Evolutionary conservation across 352 stramenopile genomes (phyloP).

Genomic region (Phytophthora rubi): DNA sequence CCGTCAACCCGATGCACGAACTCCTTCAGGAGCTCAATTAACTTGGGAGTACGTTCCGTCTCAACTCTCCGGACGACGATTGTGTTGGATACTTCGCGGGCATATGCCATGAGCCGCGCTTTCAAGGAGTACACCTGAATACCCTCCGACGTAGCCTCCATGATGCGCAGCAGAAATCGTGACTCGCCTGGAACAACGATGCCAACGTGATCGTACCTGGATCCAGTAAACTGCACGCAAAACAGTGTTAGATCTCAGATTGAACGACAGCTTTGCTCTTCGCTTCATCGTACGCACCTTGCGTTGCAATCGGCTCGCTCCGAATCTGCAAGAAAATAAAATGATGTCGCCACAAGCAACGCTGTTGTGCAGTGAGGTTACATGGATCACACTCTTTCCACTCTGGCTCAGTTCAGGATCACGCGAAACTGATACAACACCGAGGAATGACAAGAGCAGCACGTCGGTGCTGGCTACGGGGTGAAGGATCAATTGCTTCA

Average conservation of each 20-base stretch:
- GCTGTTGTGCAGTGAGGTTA: slow-evolving; percentile 78
- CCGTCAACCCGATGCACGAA: slow-evolving; percentile 80
- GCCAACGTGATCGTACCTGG: slow-evolving; percentile 83
- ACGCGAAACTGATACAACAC: slow-evolving; percentile 70
- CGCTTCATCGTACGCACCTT: slow-evolving; percentile 48
- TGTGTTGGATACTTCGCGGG: slow-evolving; percentile 79
- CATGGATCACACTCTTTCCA: slow-evolving; percentile 69
- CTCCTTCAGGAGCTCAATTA: slow-evolving; percentile 44
- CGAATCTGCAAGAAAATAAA: slow-evolving; percentile 83
- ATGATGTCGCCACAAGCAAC: slow-evolving; percentile 79
- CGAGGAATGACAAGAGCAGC: slow-evolving; percentile 77
- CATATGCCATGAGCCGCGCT: slow-evolving; percentile 77
- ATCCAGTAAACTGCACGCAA: slow-evolving; percentile 62
- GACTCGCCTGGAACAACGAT: slow-evolving; percentile 80
- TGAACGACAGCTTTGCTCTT: not conserved
- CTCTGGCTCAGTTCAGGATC: slow-evolving; percentile 69
- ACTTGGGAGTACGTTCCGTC: slow-evolving; percentile 48
- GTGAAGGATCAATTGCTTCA: slow-evolving; percentile 58
- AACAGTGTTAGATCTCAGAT: not conserved
- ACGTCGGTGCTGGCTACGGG: slow-evolving; percentile 63
- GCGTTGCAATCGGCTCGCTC: slow-evolving; percentile 76
- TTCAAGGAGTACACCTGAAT: slow-evolving; percentile 87
- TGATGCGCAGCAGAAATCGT: slow-evolving; percentile 64
- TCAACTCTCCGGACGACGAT: slow-evolving; percentile 75
- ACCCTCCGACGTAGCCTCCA: slow-evolving; percentile 81